Evolutionary conservation across 768 basidiomycete genomes (phyloP).

Genomic region (Mycena rebaudengoi): DNA sequence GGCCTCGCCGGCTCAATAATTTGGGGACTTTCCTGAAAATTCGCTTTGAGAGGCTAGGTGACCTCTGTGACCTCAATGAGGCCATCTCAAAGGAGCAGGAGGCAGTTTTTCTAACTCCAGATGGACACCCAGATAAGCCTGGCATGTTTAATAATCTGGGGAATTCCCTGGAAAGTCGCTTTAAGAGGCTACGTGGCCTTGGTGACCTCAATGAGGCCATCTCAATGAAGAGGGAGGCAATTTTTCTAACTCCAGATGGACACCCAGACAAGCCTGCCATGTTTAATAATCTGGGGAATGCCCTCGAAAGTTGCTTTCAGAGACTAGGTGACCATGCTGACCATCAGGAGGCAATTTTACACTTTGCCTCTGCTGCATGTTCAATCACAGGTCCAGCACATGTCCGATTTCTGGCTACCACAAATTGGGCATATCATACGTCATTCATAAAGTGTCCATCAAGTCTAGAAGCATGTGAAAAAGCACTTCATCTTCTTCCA

Average conservation of each 20-base stretch:
- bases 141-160: slow-evolving; percentile 23
- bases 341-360: neutral
- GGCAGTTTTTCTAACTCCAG: neutral
- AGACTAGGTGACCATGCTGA: neutral
- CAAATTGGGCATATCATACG: neutral
- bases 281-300: slow-evolving; percentile 17
- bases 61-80: neutral
- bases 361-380: neutral
- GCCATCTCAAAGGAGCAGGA: neutral
- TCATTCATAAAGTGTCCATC: neutral
- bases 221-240: neutral
- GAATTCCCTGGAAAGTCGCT: slow-evolving; percentile 15
- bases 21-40: slow-evolving; percentile 24
- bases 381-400: neutral
- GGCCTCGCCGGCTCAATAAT: slow-evolving; percentile 24
- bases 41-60: slow-evolving; percentile 29
- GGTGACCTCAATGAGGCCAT: slow-evolving; percentile 14
- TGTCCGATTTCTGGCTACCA: neutral
- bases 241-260: slow-evolving; percentile 26
- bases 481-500: neutral
- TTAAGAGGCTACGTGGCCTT: slow-evolving; percentile 5
- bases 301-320: neutral
- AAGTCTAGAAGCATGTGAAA: neutral
- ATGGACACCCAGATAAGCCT: slow-evolving; percentile 16
- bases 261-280: slow-evolving; percentile 6